Evolutionary conservation across 768 basidiomycete species (phyloP).

Genomic region (Hydnum rufescens): DNA sequence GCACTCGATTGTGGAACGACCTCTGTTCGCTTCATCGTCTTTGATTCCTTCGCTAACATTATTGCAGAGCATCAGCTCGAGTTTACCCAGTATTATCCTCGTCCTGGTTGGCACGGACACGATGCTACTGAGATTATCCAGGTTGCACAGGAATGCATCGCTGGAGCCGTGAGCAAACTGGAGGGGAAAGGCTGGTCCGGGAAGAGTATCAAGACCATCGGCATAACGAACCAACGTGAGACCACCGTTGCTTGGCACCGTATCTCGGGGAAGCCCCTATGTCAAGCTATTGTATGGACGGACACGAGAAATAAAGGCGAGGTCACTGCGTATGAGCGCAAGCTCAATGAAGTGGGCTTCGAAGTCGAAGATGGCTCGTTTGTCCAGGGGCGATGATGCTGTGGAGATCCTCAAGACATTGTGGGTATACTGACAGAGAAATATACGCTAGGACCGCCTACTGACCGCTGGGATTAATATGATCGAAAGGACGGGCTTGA

Average conservation of each 20-base stretch:
- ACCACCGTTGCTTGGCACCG: slow-evolving; percentile 89
- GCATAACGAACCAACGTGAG: slow-evolving; percentile 98
- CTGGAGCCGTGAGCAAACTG: slow-evolving; percentile 45
- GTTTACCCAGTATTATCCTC: slow-evolving; percentile 83
- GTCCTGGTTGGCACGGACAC: slow-evolving; percentile 95
- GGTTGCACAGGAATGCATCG: slow-evolving; percentile 56
- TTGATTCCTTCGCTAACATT: slow-evolving; percentile 72
- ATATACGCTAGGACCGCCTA: neutral
- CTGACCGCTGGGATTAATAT: neutral
- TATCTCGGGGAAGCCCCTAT: slow-evolving; percentile 71
- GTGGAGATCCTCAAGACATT: slow-evolving; percentile 42
- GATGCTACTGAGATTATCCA: slow-evolving; percentile 66
- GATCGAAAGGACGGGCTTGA: slow-evolving; percentile 59
- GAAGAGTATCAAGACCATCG: slow-evolving; percentile 78
- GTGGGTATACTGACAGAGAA: slow-evolving; percentile 27
- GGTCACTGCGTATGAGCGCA: slow-evolving; percentile 60
- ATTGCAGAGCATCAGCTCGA: slow-evolving; percentile 79
- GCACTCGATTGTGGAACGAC: slow-evolving; percentile 92
- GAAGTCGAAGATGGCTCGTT: slow-evolving; percentile 46
- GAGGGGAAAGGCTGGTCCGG: slow-evolving; percentile 46
- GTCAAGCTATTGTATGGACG: slow-evolving; percentile 87
- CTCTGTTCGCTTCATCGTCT: slow-evolving; percentile 86
- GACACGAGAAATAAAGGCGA: slow-evolving; percentile 80
- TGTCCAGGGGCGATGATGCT: slow-evolving; percentile 54
- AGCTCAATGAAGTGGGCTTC: slow-evolving; percentile 54